Evolutionary conservation across 805 yeast species (phyloP), one percentile per base, ranked within the genome.

Genomic region (Metschnikowia vanudenii): DNA sequence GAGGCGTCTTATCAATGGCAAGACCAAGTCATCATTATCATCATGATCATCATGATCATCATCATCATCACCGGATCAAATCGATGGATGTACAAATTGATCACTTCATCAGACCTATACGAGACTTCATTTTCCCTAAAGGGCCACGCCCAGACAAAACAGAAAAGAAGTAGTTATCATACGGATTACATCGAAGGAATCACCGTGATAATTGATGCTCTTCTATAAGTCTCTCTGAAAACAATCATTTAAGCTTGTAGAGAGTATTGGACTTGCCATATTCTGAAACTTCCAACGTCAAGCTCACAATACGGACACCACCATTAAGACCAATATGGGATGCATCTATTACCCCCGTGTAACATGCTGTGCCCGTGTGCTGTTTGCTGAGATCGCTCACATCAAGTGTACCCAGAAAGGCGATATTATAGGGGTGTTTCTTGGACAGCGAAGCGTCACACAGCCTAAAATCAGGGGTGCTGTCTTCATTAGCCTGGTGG

Each of bases 261-360:
- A 38, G 31, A 9, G 41, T 38, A 28, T 19, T 33, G 9, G 44
- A 26, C 19, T 30, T 26, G n/a, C 50, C 53, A 20, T 43, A 45
- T 17, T 50, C 55, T 5, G 34, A 33, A 16, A 44, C 43, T 18
- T 44, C 41, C 41, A 63, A 45, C 13, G 61, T 59, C 52, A 65
- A 52, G 11, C 51, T 48, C 5, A 39, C 37, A 11, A 69, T 52
- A 39, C 64, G 63, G 28, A 65, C 61, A 2, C 74, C 74, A 26
- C 64, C 49, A 48, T 64, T 60, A 22, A 67, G 61, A 35, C 56
- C 54, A 22, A 62, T 39, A 45, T 69, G 74, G 45, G 60, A 59
- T 39, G 59, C 54, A 44, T 69, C 73, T 19, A 69, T 49, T 11
- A 41, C 43, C 1, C 73, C 74, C 14, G 45, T 41, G 51, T 66